Percentiles rank a stretch among this genome's conserved stretches.
These are phyloP conservation scores for Aspergillus ochraceus DNA, from an alignment of 2,329 filamentous ascomycete species.

Conservation along the genomic window DNA sequence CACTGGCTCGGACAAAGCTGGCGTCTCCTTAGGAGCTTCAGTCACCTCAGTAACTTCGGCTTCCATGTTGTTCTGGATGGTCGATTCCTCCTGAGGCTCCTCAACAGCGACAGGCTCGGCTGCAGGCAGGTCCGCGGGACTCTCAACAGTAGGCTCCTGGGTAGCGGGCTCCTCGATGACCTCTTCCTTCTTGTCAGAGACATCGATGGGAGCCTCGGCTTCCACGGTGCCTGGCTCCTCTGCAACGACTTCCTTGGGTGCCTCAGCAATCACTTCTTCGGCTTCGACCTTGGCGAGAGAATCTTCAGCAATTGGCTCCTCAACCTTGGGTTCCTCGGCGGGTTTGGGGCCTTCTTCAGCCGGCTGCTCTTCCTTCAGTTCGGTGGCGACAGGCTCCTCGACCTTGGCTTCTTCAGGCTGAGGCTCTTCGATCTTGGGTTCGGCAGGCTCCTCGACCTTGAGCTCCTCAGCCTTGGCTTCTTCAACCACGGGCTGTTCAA, in stretches of 20 bases:
- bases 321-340: slow-evolving; percentile 2
- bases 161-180: slow-evolving; percentile 6
- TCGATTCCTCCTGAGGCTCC: not conserved
- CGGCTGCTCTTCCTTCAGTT: not conserved
- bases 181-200: slow-evolving; percentile 2
- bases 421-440: not conserved
- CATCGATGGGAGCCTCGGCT: not conserved
- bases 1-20: slow-evolving; percentile 1
- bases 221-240: slow-evolving; percentile 8
- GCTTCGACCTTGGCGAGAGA: not conserved
- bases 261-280: not conserved
- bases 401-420: not conserved
- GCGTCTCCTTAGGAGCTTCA: slow-evolving; percentile 2
- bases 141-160: not conserved
- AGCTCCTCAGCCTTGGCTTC: slow-evolving; percentile 5
- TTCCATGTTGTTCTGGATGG: slow-evolving; percentile 1
- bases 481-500: not conserved
- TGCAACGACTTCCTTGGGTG: not conserved
- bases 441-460: not conserved
- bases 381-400: slow-evolving; percentile 9
- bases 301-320: not conserved
- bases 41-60: slow-evolving; percentile 6
- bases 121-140: not conserved
- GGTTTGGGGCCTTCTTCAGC: not conserved
- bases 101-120: slow-evolving; percentile 5